These are phyloP conservation scores for Xerocomellus intermedius DNA, from an alignment of 768 basidiomycete species.

Conservation along the genomic window DNA sequence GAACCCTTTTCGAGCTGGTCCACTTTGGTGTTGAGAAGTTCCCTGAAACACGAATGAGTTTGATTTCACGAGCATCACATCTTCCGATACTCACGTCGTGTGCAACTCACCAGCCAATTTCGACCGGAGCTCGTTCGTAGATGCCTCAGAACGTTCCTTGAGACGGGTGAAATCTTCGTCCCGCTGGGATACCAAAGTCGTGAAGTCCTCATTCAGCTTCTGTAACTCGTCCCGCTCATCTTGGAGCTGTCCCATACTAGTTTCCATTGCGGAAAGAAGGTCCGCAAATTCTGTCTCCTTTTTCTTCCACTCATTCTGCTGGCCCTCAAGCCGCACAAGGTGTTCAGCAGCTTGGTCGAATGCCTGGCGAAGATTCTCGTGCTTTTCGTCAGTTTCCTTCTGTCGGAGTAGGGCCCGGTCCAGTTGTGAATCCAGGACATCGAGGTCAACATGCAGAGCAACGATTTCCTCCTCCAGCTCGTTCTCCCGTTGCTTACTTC, in stretches of 20 bases:
- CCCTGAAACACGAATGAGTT: conserved; percentile 42
- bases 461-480: conserved; percentile 84
- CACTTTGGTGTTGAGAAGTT: conserved; percentile 55
- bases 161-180: conserved; percentile 75
- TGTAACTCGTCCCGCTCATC: conserved; percentile 60
- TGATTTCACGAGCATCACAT: neutral
- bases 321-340: conserved; percentile 74
- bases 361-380: conserved; percentile 63
- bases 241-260: conserved; percentile 57
- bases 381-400: conserved; percentile 78
- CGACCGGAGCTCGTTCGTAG: conserved; percentile 64
- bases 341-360: conserved; percentile 88
- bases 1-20: conserved; percentile 66
- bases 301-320: conserved; percentile 63
- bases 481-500: conserved; percentile 81
- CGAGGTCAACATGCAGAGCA: conserved; percentile 78
- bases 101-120: conserved; percentile 66
- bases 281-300: conserved; percentile 64
- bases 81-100: conserved; percentile 50
- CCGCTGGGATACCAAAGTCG: conserved; percentile 64
- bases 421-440: conserved; percentile 81
- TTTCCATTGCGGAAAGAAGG: conserved; percentile 55
- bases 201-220: conserved; percentile 66
- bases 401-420: conserved; percentile 75
- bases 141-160: conserved; percentile 70